Conservation (phyloP, 805 yeast species). For the Martiniozyma abietophila region DNA sequence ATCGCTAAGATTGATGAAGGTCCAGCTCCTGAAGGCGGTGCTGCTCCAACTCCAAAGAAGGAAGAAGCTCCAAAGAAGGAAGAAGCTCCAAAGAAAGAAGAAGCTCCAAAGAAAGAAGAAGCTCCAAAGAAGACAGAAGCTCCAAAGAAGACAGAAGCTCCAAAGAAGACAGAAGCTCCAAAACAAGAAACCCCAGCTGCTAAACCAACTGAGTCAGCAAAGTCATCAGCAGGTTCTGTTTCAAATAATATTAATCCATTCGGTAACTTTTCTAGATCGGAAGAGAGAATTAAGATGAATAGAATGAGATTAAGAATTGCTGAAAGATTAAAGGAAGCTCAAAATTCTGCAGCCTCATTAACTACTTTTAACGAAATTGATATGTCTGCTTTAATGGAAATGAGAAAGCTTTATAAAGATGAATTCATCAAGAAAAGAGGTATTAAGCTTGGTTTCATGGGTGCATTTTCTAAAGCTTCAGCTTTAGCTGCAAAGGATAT, state of each 20-base stretch:
- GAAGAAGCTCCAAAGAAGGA: conserved; percentile 14
- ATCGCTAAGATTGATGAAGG: conserved; percentile 79
- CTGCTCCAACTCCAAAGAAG: conserved; percentile 29
- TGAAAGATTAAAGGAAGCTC: conserved; percentile 98
- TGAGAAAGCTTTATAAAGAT: conserved; percentile 95
- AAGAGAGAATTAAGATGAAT: conserved; percentile 94
- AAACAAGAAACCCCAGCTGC: conserved; percentile 24
- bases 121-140: conserved; percentile 14
- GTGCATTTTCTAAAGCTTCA: conserved; percentile 91
- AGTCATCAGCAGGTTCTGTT: conserved; percentile 21
- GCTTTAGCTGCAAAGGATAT: conserved; percentile 88
- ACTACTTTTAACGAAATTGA: conserved; percentile 98
- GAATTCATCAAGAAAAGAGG: conserved; percentile 92
- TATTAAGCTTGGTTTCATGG: conserved; percentile 97
- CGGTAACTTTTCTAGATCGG: conserved; percentile 65
- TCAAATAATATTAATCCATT: conserved; percentile 24
- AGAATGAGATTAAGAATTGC: conserved; percentile 99
- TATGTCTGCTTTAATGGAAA: conserved; percentile 83
- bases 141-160: conserved; percentile 20
- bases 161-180: conserved; percentile 1
- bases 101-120: conserved; percentile 18
- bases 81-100: conserved; percentile 23
- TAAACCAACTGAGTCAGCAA: conserved; percentile 7
- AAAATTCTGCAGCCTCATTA: conserved; percentile 95
- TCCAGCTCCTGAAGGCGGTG: conserved; percentile 53